Conservation (phyloP, 257 asterid species). For the Nicotiana attenuata region DNA sequence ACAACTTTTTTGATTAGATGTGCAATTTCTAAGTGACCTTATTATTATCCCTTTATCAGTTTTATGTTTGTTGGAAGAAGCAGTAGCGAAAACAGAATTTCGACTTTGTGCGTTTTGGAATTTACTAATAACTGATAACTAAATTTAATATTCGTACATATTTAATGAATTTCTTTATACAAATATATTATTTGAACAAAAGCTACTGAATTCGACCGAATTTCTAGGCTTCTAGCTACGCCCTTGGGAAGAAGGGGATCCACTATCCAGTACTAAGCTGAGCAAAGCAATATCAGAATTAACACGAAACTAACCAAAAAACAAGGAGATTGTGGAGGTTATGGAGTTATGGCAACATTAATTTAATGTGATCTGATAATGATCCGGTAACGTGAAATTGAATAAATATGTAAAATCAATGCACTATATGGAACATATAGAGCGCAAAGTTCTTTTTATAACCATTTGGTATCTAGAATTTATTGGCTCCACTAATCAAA, state of each 20-base stretch:
- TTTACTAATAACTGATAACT: too few species aligned
- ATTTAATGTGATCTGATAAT: not conserved
- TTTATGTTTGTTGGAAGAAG: too few species aligned
- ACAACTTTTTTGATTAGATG: not conserved
- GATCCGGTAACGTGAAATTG: not conserved
- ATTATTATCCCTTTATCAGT: too few species aligned
- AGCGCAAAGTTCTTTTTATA: not conserved
- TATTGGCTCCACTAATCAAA: too few species aligned
- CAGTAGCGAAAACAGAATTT: too few species aligned
- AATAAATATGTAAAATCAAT: not conserved
- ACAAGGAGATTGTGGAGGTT: not conserved
- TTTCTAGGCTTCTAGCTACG: too few species aligned
- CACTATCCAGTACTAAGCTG: not conserved
- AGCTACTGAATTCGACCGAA: too few species aligned
- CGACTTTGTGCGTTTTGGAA: too few species aligned
- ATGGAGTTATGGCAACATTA: not conserved
- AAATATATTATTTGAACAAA: too few species aligned
- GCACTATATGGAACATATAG: not conserved
- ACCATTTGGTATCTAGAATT: too few species aligned
- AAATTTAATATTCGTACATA: too few species aligned
- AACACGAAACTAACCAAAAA: not conserved
- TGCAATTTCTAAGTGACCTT: not conserved
- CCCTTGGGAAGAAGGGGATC: not conserved
- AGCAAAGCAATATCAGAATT: not conserved
- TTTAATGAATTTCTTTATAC: too few species aligned